Percentiles rank a stretch among this genome's conserved stretches.
These are phyloP conservation scores for Dactylellina haptotyla DNA, from an alignment of 2,329 filamentous ascomycete genomes.

Conservation along the genomic window DNA sequence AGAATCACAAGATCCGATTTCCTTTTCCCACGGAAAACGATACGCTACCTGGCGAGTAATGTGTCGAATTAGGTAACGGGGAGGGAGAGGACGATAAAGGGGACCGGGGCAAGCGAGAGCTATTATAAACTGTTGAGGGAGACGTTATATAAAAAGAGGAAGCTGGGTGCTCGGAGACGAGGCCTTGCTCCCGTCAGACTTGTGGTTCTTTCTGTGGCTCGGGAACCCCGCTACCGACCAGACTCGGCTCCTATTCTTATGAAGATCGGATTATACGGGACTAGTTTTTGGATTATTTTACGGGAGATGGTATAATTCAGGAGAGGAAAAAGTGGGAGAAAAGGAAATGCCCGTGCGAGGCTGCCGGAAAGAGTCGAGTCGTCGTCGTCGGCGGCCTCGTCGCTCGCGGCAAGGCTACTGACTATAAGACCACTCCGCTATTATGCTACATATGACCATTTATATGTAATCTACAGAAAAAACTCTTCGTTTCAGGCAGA, in stretches of 20 bases:
- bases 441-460: no score
- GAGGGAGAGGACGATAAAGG: not conserved
- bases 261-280: not conserved
- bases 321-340: not conserved
- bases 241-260: not conserved
- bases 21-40: no score
- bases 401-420: no score
- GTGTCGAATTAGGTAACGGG: no score
- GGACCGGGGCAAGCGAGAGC: not conserved
- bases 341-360: conserved; percentile 24
- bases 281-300: not conserved
- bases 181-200: not conserved
- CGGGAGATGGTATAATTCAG: not conserved
- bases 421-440: no score
- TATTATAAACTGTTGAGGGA: no score
- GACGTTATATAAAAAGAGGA: conserved; percentile 33
- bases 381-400: no score
- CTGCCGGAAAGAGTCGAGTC: no score
- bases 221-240: conserved; percentile 47
- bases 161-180: not conserved
- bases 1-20: conserved; percentile 31
- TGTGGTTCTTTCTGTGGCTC: conserved; percentile 3
- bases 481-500: not conserved
- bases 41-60: no score
- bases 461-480: no score